These are phyloP conservation scores for Apiotrichum sp. DNA, from an alignment of 1,284 basidiomycete species.

Conservation along the genomic window DNA sequence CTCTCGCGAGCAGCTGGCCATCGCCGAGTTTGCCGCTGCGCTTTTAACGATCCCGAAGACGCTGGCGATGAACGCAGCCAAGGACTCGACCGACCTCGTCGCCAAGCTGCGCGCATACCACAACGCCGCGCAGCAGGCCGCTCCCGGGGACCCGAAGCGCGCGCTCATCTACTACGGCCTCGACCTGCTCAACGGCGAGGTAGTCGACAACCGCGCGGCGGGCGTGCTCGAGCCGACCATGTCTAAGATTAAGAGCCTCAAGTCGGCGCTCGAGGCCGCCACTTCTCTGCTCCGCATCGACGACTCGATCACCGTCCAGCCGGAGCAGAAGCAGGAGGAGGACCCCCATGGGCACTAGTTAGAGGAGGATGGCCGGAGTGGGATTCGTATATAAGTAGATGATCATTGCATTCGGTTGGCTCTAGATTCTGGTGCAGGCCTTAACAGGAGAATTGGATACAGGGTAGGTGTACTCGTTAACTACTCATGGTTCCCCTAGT, in stretches of 20 bases:
- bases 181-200: slow-evolving; percentile 88
- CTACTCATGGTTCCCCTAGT: too few relatives aligned
- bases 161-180: slow-evolving; percentile 89
- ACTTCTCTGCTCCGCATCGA: slow-evolving; percentile 93
- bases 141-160: slow-evolving; percentile 89
- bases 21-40: slow-evolving; percentile 94
- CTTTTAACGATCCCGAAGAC: slow-evolving; percentile 94
- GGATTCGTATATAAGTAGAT: slow-evolving; percentile 4
- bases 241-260: slow-evolving; percentile 93
- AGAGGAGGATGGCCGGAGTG: slow-evolving; percentile 87
- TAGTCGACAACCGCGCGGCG: slow-evolving; percentile 87
- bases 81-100: slow-evolving; percentile 96
- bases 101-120: slow-evolving; percentile 96
- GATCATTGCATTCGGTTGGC: slow-evolving; percentile 50
- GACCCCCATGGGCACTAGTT: slow-evolving; percentile 55
- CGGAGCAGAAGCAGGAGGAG: slow-evolving; percentile 66
- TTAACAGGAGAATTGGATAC: too few relatives aligned
- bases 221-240: slow-evolving; percentile 95
- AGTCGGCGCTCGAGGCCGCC: slow-evolving; percentile 94
- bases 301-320: slow-evolving; percentile 54
- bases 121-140: slow-evolving; percentile 90
- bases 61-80: slow-evolving; percentile 94
- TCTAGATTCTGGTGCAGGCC: slow-evolving; percentile 35
- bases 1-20: slow-evolving; percentile 95
- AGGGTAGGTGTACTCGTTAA: too few relatives aligned